Evolutionary conservation across 2,329 filamentous ascomycete genomes (phyloP).

Genomic region (Phialophora expanda): DNA sequence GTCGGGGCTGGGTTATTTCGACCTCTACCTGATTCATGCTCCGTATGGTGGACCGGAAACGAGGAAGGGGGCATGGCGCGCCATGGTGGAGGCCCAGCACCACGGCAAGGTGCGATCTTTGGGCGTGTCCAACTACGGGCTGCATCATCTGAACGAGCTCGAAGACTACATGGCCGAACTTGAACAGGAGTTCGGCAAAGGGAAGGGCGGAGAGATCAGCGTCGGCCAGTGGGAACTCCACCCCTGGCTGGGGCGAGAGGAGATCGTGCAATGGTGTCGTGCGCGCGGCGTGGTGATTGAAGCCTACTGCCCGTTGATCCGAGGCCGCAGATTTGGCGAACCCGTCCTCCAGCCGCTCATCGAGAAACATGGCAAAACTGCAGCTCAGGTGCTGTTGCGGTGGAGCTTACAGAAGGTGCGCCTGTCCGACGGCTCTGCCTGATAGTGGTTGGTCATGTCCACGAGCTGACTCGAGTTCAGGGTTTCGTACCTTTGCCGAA

Average conservation of each 20-base stretch:
- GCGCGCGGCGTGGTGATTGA: constrained; percentile 58
- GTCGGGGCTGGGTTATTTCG: constrained; percentile 66
- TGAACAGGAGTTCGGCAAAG: constrained; percentile 46
- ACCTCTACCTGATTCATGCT: constrained; percentile 73
- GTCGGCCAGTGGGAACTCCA: constrained; percentile 62
- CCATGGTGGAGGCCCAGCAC: constrained; percentile 65
- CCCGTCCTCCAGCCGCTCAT: constrained; percentile 67
- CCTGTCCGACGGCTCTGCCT: not conserved
- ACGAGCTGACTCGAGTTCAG: constrained; percentile 23
- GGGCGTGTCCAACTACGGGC: constrained; percentile 74
- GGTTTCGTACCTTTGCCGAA: constrained; percentile 74
- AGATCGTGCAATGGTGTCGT: constrained; percentile 62
- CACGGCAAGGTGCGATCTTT: constrained; percentile 68
- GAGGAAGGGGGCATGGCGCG: constrained; percentile 68
- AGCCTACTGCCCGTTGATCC: constrained; percentile 60
- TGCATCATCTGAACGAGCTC: constrained; percentile 71
- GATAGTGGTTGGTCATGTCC: not conserved
- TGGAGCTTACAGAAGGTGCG: constrained; percentile 82
- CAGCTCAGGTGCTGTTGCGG: constrained; percentile 77
- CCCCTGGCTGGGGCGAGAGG: constrained; percentile 71
- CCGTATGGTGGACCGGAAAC: constrained; percentile 60
- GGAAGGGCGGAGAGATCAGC: not conserved
- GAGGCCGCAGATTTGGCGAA: constrained; percentile 74
- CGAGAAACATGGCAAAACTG: constrained; percentile 73
- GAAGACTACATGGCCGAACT: constrained; percentile 53